These are phyloP conservation scores for Sclerotinia nivalis DNA, from an alignment of 2,329 filamentous ascomycete genomes.

Conservation along the genomic window DNA sequence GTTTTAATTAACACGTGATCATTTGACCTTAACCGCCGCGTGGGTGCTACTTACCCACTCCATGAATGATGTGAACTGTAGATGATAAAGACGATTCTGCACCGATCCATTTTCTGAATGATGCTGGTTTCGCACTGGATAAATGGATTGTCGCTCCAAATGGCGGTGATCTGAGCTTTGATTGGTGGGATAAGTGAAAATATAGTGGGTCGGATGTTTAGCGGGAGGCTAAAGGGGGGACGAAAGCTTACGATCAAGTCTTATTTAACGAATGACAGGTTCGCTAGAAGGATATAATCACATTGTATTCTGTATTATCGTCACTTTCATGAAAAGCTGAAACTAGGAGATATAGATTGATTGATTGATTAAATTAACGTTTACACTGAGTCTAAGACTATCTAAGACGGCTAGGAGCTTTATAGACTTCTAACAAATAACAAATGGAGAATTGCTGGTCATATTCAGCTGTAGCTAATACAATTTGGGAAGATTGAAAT, in stretches of 20 bases:
- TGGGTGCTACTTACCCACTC: not conserved
- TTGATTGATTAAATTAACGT: too few species aligned
- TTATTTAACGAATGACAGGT: not conserved
- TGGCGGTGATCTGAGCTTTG: too few species aligned
- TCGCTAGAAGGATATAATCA: not conserved
- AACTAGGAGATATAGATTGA: not conserved
- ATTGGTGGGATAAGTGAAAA: not conserved
- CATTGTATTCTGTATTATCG: too few species aligned
- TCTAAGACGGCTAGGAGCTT: too few species aligned
- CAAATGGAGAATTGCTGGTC: too few species aligned
- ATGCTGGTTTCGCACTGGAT: not conserved
- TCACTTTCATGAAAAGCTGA: not conserved
- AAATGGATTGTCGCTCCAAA: not conserved
- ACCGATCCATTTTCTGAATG: too few species aligned
- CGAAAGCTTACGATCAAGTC: not conserved
- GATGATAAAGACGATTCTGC: too few species aligned
- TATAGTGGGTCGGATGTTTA: not conserved
- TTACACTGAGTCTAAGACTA: too few species aligned
- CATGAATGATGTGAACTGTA: too few species aligned
- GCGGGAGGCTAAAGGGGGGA: slow-evolving; percentile 8
- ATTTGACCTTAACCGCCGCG: not conserved
- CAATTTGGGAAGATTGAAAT: too few species aligned
- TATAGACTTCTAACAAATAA: too few species aligned
- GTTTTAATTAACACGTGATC: not conserved
- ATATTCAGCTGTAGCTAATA: too few species aligned